These are phyloP conservation scores for Cunninghamia lanceolata DNA, from an alignment of 75 land plant genomes.

Conservation along the genomic window DNA sequence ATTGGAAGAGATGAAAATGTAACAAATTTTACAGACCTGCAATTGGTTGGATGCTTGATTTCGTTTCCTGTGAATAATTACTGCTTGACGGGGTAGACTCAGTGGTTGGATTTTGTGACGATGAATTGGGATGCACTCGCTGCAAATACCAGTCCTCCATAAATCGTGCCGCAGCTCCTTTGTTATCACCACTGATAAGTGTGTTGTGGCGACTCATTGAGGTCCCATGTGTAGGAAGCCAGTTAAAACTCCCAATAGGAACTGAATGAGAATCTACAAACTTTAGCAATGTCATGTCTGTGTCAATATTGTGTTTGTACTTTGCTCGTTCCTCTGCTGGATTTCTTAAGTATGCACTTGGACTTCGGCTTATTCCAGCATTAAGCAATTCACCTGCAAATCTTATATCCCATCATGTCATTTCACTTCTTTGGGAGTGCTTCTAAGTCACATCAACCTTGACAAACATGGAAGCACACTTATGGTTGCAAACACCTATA, in stretches of 20 bases:
- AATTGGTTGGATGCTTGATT: background rate
- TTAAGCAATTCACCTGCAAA: conserved; percentile 58
- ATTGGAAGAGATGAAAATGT: background rate
- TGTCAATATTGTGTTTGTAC: conserved; percentile 58
- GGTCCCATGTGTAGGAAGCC: conserved; percentile 84
- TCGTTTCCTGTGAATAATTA: background rate
- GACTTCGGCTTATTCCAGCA: conserved; percentile 79
- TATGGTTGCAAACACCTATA: background rate
- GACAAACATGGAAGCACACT: background rate
- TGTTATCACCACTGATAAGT: conserved; percentile 84
- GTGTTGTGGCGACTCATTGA: conserved; percentile 69
- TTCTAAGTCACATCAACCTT: background rate
- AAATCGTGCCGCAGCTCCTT: conserved; percentile 85
- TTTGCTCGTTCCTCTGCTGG: conserved; percentile 61
- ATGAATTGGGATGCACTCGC: background rate
- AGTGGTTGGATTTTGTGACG: background rate
- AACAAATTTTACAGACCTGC: background rate
- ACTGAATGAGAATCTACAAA: conserved; percentile 50
- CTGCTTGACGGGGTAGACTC: background rate
- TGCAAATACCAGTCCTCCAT: conserved; percentile 70
- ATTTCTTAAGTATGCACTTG: conserved; percentile 80
- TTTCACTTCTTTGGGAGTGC: background rate
- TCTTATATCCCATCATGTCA: background rate
- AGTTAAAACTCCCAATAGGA: conserved; percentile 63
- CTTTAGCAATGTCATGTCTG: conserved; percentile 64